These are phyloP conservation scores for Powellomyces hirtus DNA, from an alignment of 192 early-diverging fungal genomes.

Conservation along the genomic window DNA sequence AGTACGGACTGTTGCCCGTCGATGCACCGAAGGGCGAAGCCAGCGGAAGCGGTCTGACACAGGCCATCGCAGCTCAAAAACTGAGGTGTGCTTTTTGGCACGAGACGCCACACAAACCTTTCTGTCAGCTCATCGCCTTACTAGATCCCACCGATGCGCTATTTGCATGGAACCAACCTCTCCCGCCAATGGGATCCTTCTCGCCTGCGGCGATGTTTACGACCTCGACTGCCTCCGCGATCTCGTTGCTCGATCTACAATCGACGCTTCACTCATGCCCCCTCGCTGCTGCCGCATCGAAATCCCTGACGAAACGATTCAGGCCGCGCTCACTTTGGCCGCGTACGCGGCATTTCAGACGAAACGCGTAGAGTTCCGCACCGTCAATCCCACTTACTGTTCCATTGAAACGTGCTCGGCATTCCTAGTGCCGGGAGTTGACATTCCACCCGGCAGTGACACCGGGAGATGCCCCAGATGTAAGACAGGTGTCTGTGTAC, in stretches of 20 bases:
- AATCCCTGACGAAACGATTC: background rate
- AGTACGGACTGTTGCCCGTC: too few species aligned
- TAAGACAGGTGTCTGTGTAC: background rate
- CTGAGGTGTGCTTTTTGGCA: background rate
- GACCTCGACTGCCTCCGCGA: background rate
- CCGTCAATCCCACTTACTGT: background rate
- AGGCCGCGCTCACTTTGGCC: background rate
- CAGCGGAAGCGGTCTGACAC: too few species aligned
- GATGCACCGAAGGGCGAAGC: too few species aligned
- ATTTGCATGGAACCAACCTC: background rate
- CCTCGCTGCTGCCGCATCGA: background rate
- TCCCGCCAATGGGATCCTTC: background rate
- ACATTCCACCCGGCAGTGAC: background rate
- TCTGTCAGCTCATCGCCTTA: too few species aligned
- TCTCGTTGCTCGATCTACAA: background rate
- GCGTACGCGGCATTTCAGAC: background rate
- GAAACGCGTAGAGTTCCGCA: background rate
- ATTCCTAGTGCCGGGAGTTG: background rate
- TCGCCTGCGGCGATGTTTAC: background rate
- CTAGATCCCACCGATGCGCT: too few species aligned
- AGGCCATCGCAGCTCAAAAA: background rate
- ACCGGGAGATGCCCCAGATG: background rate
- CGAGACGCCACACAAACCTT: background rate
- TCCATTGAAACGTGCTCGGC: background rate
- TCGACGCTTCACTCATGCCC: background rate